Percentiles rank a stretch among this genome's conserved stretches.
Conservation (phyloP, 768 basidiomycete species). For the Psilocybe azurescens region DNA sequence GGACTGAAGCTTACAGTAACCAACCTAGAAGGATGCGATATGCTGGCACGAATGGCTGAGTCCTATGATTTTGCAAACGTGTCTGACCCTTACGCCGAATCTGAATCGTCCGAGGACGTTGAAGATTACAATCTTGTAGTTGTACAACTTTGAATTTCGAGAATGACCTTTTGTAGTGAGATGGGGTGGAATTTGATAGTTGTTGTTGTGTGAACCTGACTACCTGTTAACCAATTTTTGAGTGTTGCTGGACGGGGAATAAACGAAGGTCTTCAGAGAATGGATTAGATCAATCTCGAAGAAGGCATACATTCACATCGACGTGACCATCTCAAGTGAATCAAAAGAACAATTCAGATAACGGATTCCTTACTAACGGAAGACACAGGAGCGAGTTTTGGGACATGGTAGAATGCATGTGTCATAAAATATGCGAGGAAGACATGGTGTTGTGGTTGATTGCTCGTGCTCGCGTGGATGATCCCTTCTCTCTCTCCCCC, state of each 20-base stretch:
- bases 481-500: conserved; percentile 7
- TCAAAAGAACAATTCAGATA: no score
- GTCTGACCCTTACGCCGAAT: background rate
- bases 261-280: background rate
- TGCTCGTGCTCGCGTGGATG: conserved; percentile 19
- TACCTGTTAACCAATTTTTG: no score
- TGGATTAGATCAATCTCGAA: background rate
- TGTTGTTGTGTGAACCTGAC: no score
- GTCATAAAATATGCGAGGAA: conserved; percentile 20
- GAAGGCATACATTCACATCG: background rate
- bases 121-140: no score
- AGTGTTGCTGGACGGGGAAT: background rate
- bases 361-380: background rate
- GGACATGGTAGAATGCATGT: conserved; percentile 19
- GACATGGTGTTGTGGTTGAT: conserved; percentile 15
- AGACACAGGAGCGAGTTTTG: background rate
- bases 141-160: no score
- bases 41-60: background rate
- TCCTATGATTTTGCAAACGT: background rate
- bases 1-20: background rate
- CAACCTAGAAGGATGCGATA: background rate
- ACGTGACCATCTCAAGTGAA: background rate
- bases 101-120: background rate
- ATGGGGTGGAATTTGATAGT: no score
- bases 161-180: no score